phyloP scores from a whole-genome alignment of 1,284 basidiomycete genomes.

The Rhizoctonia solani region DNA sequence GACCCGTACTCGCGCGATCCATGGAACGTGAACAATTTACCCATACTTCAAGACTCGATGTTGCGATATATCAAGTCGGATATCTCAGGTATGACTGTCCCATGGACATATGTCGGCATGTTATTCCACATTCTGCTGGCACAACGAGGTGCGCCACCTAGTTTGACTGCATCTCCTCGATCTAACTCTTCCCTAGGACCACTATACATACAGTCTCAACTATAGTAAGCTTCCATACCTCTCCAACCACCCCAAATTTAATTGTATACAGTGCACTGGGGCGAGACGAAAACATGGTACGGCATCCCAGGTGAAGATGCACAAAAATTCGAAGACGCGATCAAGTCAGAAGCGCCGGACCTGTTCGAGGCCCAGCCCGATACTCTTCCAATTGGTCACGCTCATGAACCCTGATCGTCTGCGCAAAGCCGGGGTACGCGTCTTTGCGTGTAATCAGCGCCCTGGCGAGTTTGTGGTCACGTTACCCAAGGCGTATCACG shows the following conservation, averaged over 20 bases:
- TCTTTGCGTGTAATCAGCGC: constrained; percentile 93
- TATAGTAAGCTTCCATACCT: constrained; percentile 78
- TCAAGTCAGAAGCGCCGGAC: constrained; percentile 94
- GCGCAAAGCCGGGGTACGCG: constrained; percentile 86
- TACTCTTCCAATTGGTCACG: constrained; percentile 94
- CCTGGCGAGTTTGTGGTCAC: constrained; percentile 98
- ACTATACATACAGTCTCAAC: constrained; percentile 96
- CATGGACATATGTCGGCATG: constrained; percentile 99
- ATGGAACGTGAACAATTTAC: constrained; percentile 99
- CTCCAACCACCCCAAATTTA: constrained; percentile 39
- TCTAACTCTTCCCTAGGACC: constrained; percentile 64
- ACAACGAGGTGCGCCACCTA: constrained; percentile 78
- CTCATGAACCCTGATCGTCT: constrained; percentile 95
- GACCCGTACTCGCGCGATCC: constrained; percentile 87
- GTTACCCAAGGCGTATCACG: constrained; percentile 98
- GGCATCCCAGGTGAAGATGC: constrained; percentile 94
- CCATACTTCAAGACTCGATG: constrained; percentile 85
- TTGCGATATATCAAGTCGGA: constrained; percentile 96
- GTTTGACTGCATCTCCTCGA: constrained; percentile 4
- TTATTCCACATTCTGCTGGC: constrained; percentile 99
- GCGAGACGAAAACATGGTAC: constrained; percentile 99
- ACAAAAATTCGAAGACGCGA: constrained; percentile 94
- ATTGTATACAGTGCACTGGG: constrained; percentile 85
- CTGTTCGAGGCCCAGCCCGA: constrained; percentile 98
- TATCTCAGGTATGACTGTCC: constrained; percentile 99